phyloP scores from a whole-genome alignment of 805 yeast species.

The Lipomyces starkeyi region DNA sequence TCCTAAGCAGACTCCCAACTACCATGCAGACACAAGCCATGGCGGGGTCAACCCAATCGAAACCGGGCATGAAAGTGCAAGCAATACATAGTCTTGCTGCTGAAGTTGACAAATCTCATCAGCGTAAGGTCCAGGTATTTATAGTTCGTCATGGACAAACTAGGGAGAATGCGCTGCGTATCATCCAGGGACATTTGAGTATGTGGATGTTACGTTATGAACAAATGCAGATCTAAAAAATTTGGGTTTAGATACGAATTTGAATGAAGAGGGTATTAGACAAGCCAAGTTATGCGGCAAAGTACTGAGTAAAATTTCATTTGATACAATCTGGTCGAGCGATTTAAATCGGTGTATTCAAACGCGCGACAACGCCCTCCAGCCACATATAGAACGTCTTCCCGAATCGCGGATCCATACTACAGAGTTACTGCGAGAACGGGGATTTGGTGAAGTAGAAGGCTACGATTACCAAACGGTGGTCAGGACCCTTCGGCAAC shows the following conservation, averaged over 20 bases:
- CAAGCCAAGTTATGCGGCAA: slow-evolving; percentile 24
- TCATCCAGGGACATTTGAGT: slow-evolving; percentile 34
- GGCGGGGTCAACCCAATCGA: background rate
- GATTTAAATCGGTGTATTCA: slow-evolving; percentile 30
- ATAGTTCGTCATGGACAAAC: slow-evolving; percentile 34
- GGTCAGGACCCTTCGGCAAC: slow-evolving; percentile 12
- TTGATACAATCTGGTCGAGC: slow-evolving; percentile 32
- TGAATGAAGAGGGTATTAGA: slow-evolving; percentile 24
- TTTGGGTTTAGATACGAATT: slow-evolving; percentile 18
- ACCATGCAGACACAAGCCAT: background rate
- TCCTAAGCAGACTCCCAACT: background rate
- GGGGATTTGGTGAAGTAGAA: slow-evolving; percentile 28
- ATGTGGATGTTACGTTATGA: background rate
- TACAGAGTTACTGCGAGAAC: slow-evolving; percentile 26
- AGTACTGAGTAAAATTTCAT: slow-evolving; percentile 15
- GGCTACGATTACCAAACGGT: slow-evolving; percentile 19
- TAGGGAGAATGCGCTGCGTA: slow-evolving; percentile 27
- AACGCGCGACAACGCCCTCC: slow-evolving; percentile 29
- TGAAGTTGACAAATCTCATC: background rate
- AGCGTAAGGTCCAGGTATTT: slow-evolving; percentile 24
- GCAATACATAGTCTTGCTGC: background rate
- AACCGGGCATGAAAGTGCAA: background rate
- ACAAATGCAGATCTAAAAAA: background rate
- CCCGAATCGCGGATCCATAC: slow-evolving; percentile 18
- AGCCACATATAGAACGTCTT: slow-evolving; percentile 6